phyloP scores from a whole-genome alignment of 2,329 filamentous ascomycete genomes.

The Phaeomoniella chlamydospora region DNA sequence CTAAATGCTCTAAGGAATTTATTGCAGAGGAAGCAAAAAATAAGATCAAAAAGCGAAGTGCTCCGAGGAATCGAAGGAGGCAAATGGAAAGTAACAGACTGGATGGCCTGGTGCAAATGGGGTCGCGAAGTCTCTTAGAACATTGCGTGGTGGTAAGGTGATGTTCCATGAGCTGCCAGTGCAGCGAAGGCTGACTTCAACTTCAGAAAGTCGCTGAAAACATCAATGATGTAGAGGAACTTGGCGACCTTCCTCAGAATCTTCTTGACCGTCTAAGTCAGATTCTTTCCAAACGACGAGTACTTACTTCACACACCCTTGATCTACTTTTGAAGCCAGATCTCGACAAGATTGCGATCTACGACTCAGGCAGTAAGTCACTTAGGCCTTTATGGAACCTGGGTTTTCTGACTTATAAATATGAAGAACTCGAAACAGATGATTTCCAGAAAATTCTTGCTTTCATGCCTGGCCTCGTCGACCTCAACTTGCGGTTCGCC shows the following conservation, averaged over 20 bases:
- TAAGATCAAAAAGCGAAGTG: constrained; percentile 38
- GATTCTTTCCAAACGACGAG: constrained; percentile 49
- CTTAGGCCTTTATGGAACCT: constrained; percentile 1
- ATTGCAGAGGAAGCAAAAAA: constrained; percentile 47
- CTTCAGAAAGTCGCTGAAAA: constrained; percentile 45
- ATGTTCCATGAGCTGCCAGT: no score
- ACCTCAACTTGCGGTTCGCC: constrained; percentile 66
- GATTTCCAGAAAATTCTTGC: constrained; percentile 75
- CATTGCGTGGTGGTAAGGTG: constrained; percentile 40
- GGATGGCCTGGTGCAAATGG: constrained; percentile 46
- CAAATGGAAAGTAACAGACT: constrained; percentile 72
- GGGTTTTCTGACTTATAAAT: constrained; percentile 11
- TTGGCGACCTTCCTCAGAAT: constrained; percentile 45
- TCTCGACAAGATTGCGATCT: constrained; percentile 40
- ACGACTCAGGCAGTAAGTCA: constrained; percentile 42
- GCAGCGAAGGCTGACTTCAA: constrained; percentile 12
- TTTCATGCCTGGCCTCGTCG: constrained; percentile 51
- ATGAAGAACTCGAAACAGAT: constrained; percentile 51
- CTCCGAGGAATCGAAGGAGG: constrained; percentile 49
- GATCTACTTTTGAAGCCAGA: constrained; percentile 36
- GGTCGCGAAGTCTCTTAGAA: constrained; percentile 30
- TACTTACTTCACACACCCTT: constrained; percentile 33
- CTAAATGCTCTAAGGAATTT: constrained; percentile 62
- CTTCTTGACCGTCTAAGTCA: constrained; percentile 45
- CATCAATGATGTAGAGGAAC: constrained; percentile 49